Conservation (phyloP, 805 yeast species). For the Osmozyma mogii region DNA sequence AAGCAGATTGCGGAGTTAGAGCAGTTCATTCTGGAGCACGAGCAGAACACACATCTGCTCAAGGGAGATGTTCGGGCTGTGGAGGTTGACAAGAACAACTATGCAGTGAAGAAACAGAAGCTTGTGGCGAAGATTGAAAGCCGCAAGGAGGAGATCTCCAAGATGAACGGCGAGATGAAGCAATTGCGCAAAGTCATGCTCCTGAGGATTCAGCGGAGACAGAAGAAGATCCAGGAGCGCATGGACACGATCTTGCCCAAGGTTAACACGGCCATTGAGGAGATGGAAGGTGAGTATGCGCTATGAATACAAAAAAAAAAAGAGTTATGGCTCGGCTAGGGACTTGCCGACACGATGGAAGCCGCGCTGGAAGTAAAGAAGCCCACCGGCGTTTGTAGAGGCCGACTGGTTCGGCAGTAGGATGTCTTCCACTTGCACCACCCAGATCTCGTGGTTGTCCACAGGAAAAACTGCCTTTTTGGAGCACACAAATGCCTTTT, state of each 20-base stretch:
- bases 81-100: constrained; percentile 16
- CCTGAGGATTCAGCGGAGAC: constrained; percentile 14
- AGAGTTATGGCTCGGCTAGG: constrained; percentile 15
- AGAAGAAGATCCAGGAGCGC: constrained; percentile 23
- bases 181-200: constrained; percentile 18
- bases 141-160: constrained; percentile 19
- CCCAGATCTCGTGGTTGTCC: constrained; percentile 88
- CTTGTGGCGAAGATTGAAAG: constrained; percentile 16
- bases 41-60: constrained; percentile 15
- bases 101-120: constrained; percentile 19
- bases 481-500: constrained; percentile 55
- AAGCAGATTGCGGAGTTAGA: constrained; percentile 18
- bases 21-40: constrained; percentile 15
- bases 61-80: constrained; percentile 15
- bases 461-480: constrained; percentile 46
- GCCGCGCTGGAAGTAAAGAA: constrained; percentile 54
- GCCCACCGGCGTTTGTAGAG: constrained; percentile 44
- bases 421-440: constrained; percentile 65
- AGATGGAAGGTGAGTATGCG: constrained; percentile 9
- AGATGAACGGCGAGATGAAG: constrained; percentile 19
- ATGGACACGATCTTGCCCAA: constrained; percentile 28
- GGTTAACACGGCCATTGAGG: constrained; percentile 17
- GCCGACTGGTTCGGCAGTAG: constrained; percentile 19
- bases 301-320: not conserved
- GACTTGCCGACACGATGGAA: constrained; percentile 41